Conservation (phyloP, 1,139 yeast species). For the Wickerhamomyces sp. region DNA sequence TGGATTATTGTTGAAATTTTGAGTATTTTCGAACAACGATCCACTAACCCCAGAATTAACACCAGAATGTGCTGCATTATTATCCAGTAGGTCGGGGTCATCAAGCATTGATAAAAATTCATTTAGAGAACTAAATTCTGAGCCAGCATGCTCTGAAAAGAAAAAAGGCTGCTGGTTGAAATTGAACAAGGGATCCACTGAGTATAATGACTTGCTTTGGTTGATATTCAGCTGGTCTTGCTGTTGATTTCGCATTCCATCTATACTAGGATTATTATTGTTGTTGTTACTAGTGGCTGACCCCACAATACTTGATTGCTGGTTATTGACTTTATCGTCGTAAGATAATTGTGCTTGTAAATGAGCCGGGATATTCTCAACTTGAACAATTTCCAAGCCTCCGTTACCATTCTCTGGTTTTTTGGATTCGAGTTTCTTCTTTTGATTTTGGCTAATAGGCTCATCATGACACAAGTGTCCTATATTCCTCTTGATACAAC, state of each 20-base stretch:
- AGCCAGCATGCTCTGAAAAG: slow-evolving; percentile 88
- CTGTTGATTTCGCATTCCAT: not conserved
- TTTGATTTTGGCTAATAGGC: slow-evolving; percentile 21
- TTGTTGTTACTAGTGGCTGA: not conserved
- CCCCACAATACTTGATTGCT: not conserved
- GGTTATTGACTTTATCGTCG: not conserved
- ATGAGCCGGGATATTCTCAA: slow-evolving; percentile 23
- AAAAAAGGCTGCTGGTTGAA: slow-evolving; percentile 68
- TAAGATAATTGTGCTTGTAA: slow-evolving; percentile 15
- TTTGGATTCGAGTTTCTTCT: slow-evolving; percentile 14
- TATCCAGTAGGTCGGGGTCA: slow-evolving; percentile 45
- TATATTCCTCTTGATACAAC: slow-evolving; percentile 84
- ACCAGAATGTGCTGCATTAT: slow-evolving; percentile 1
- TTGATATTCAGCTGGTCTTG: not conserved
- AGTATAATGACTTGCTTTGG: not conserved
- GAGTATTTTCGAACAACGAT: not conserved
- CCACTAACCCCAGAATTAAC: slow-evolving; percentile 2
- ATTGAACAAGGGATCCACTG: slow-evolving; percentile 17
- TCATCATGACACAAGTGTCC: slow-evolving; percentile 89
- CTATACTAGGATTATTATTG: not conserved
- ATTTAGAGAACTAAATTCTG: slow-evolving; percentile 85
- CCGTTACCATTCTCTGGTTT: too few species aligned
- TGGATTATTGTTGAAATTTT: not conserved
- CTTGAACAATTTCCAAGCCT: slow-evolving; percentile 10
- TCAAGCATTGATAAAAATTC: slow-evolving; percentile 90